Base-by-base conservation (phyloP, 106 monocot species). In the Platanthera guangdongensis region DNA sequence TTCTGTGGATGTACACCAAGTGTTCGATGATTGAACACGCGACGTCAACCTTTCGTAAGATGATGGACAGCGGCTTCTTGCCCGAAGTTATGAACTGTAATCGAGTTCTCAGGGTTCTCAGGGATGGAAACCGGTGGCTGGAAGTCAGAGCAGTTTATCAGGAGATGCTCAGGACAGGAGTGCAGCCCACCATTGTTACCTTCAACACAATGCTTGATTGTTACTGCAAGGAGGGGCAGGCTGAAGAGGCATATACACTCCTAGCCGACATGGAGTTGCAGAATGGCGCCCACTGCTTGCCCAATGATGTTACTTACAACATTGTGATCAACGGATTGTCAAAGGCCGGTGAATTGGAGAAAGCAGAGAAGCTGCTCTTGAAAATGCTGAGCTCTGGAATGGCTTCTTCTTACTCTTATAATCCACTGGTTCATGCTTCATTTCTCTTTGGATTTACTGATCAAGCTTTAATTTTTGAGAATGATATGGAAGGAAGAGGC, bases 131-230 rank as follows among this genome's bases (percentile, higher is more conserved):
- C 8, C 53, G 54, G 73, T 83, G 85, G 83, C 46, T 50, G 0
- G 85, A 88, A 16, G 85, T 85, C 9, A 63, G 85, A 13, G 75
- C 72, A 1, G 74, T 90, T 6, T 95, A 84, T 57, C 49, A 68
- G 12, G 86, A 82, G 47, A 95, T 92, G 92, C 10, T 71, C n/a
- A 69, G 62, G 63, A 52, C 76, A 9, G 83, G 87, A 11, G 51
- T 92, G 16, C 72, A 51, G 62, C 92, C 92, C 0, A 87, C 82
- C 5, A 80, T 88, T 50, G 80, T 87, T 15, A 95, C 92, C 7
- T 95, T 85, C 74, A 95, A 95, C 52, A 95, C 88, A 0, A 80
- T 95, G 85, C 82, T 95, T 10, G 90, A 90, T 87, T 92, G 85
- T 18, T 90, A 81, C 53, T 92, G 83, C 52, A 95, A 88, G 79